These are phyloP conservation scores for Cladosporium sp. DNA, from an alignment of 2,329 filamentous ascomycete species.

Conservation along the genomic window DNA sequence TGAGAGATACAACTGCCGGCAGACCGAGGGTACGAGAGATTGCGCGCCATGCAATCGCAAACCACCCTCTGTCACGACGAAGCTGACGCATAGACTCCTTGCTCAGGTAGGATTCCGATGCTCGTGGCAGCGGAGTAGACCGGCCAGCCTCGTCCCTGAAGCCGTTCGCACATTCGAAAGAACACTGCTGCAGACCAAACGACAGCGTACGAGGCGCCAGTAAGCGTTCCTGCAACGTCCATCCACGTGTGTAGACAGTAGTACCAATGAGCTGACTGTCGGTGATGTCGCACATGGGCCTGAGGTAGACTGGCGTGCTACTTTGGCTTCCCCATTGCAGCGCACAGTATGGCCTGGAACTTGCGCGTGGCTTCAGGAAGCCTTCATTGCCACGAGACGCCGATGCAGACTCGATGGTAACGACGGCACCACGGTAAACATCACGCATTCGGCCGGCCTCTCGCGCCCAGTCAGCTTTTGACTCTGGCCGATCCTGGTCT, in stretches of 20 bases:
- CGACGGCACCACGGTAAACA: slow-evolving; percentile 14
- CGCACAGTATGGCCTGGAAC: background rate
- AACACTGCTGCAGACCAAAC: slow-evolving; percentile 21
- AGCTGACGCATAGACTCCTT: background rate
- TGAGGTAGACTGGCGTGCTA: background rate
- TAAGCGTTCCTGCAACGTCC: slow-evolving; percentile 22
- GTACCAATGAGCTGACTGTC: slow-evolving; percentile 18
- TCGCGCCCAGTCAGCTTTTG: slow-evolving; percentile 9
- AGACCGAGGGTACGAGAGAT: background rate
- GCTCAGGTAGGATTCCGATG: background rate
- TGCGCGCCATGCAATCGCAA: background rate
- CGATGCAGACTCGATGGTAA: slow-evolving; percentile 20
- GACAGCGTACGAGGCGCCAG: slow-evolving; percentile 21
- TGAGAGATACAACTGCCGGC: background rate
- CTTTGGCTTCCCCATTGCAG: background rate
- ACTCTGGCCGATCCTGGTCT: slow-evolving; percentile 3
- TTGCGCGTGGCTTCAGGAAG: background rate
- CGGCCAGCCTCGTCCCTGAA: background rate
- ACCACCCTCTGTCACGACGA: background rate
- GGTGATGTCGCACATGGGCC: slow-evolving; percentile 3
- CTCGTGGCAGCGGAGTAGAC: background rate
- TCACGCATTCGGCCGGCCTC: slow-evolving; percentile 13
- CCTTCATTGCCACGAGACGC: slow-evolving; percentile 13
- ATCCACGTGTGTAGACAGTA: slow-evolving; percentile 19
- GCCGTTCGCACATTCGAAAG: slow-evolving; percentile 20